Evolutionary conservation across 768 basidiomycete genomes (phyloP).

Genomic region (Mycena latifolia): DNA sequence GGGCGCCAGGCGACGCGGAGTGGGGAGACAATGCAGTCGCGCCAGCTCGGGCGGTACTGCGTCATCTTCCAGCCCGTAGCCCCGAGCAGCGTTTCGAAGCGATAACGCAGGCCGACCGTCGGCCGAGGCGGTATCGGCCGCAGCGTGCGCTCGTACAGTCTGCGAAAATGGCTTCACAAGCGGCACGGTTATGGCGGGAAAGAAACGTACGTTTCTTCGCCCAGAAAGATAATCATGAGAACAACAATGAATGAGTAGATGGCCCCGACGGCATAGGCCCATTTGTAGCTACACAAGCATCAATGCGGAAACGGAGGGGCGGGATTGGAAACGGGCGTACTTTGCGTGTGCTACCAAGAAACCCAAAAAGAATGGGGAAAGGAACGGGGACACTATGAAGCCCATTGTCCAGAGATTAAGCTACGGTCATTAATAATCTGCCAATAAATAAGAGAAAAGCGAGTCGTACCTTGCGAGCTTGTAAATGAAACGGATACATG

Average conservation of each 20-base stretch:
- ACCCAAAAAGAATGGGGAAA: conserved; percentile 63
- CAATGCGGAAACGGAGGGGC: background rate
- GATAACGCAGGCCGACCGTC: conserved; percentile 61
- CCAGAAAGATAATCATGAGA: conserved; percentile 57
- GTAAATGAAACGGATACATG: conserved; percentile 70
- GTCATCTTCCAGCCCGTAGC: conserved; percentile 66
- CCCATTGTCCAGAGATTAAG: conserved; percentile 72
- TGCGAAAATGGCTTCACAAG: too few relatives aligned
- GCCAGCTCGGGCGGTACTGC: conserved; percentile 55
- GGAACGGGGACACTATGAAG: conserved; percentile 62
- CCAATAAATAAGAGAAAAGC: background rate
- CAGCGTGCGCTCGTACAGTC: conserved; percentile 70
- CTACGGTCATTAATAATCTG: conserved; percentile 39
- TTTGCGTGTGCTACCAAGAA: conserved; percentile 58
- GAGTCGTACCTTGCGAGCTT: conserved; percentile 61
- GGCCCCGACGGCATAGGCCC: conserved; percentile 62
- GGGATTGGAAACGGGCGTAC: too few relatives aligned
- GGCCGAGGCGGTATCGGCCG: conserved; percentile 60
- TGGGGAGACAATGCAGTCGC: conserved; percentile 32
- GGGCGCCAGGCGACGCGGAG: conserved; percentile 59
- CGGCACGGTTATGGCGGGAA: too few relatives aligned
- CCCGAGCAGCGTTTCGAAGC: conserved; percentile 65
- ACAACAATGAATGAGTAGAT: conserved; percentile 58
- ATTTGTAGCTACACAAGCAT: conserved; percentile 46
- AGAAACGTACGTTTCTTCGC: conserved; percentile 59